Conservation (phyloP, 495 filamentous ascomycete species). For the Penicillium cosmopolitanum region DNA sequence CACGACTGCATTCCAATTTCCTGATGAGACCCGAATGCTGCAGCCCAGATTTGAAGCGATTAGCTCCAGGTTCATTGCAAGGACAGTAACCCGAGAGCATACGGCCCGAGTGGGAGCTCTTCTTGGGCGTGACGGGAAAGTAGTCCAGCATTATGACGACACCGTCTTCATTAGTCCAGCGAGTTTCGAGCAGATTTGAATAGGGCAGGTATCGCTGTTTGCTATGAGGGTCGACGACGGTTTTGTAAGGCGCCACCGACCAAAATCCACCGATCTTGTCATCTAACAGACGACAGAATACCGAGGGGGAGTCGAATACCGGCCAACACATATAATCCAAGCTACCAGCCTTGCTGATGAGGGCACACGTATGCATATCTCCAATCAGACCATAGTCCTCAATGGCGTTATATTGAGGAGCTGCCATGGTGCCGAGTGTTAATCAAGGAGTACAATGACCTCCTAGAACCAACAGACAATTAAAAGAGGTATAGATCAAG, state of each 20-base stretch:
- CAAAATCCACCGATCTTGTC: constrained; percentile 73
- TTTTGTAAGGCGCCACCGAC: constrained; percentile 56
- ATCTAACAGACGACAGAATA: constrained; percentile 71
- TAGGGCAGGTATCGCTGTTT: constrained; percentile 74
- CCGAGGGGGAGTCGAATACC: constrained; percentile 66
- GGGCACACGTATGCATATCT: constrained; percentile 76
- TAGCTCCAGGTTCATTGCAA: constrained; percentile 35
- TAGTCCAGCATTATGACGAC: constrained; percentile 73
- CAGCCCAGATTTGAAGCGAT: constrained; percentile 46
- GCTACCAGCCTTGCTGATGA: constrained; percentile 71
- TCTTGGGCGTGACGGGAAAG: constrained; percentile 55
- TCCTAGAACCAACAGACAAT: neutral
- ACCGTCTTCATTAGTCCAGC: constrained; percentile 72
- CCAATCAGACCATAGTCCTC: constrained; percentile 78
- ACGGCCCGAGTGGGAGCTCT: constrained; percentile 26
- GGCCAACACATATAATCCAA: constrained; percentile 81
- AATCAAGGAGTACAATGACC: neutral
- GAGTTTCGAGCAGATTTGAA: constrained; percentile 69
- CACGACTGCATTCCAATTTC: constrained; percentile 69
- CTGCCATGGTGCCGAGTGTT: constrained; percentile 21
- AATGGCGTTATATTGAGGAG: constrained; percentile 62
- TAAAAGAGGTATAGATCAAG: neutral
- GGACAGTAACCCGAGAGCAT: constrained; percentile 42
- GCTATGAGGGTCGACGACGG: constrained; percentile 54
- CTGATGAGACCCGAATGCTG: constrained; percentile 58